Evolutionary conservation across 192 early-diverging fungal genomes (phyloP), one percentile per base, ranked within the genome.

Genomic region (Coemansia sp.): DNA sequence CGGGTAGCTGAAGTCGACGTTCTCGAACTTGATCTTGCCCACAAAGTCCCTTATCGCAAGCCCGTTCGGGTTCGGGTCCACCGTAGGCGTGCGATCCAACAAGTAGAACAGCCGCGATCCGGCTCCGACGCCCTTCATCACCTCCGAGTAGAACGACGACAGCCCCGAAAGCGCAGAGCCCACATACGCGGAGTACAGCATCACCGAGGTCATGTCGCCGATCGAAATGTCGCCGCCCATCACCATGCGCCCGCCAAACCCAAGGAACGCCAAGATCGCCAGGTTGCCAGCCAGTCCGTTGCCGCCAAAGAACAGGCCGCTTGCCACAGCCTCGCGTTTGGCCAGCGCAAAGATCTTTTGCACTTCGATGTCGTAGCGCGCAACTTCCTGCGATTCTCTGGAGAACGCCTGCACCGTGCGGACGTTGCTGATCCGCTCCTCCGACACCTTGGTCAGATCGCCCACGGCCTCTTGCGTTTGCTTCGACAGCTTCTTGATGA

Each of bases 111-210:
- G 63, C 13, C 88, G 87, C 36, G 76, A 70, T 3, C 79, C 83
- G 22, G 88, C 88, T 49, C 87, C 88, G 29, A 88, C 73, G 53
- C 85, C 88, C 71, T 89, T 89, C 84, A 88, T 88, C n/a, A 85
- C 83, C 60, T 89, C 88, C n/a, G 87, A 86, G 75, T 86, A 89
- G 56, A 86, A 89, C 35, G 85, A 85, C 25, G 88, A 84, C 34
- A 89, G 75, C 0, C 83, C 83, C 32, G 74, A 71, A 9, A 89
- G 67, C 14, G 85, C 71, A 19, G 77, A 65, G 63, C 88, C 88
- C 29, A 86, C 86, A 66, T 89, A 89, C 2, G 85, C 87, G 17
- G 88, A 88, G 70, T 88, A 87, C 53, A 88, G 57, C 78, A 90
- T 83, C 32, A 88, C 88, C 22, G 87, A 86, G 11, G 87, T 79